Conservation (phyloP, 2,329 filamentous ascomycete genomes). For the Aspergillus luchuensis region DNA sequence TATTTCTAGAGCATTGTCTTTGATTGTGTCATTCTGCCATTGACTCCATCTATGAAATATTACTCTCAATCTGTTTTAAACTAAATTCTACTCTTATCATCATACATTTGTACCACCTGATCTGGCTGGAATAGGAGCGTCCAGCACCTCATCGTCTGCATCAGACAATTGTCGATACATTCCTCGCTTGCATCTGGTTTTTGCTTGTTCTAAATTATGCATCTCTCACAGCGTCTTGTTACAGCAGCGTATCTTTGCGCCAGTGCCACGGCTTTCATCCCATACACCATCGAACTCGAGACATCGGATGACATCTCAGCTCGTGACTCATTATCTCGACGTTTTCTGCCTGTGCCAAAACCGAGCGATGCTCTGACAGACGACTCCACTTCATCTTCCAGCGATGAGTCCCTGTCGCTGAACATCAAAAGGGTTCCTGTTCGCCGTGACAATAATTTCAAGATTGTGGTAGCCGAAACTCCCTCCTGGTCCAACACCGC, state of each 20-base stretch:
- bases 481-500: conserved; percentile 50
- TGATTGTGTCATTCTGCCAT: not conserved
- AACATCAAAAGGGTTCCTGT: conserved; percentile 42
- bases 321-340: conserved; percentile 21
- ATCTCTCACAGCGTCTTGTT: conserved; percentile 40
- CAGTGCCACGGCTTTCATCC: conserved; percentile 47
- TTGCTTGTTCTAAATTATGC: conserved; percentile 34
- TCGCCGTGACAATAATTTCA: conserved; percentile 53
- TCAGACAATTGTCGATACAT: not conserved
- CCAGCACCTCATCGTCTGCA: not conserved
- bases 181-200: not conserved
- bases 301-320: conserved; percentile 19
- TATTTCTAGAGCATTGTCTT: not conserved
- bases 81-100: not conserved
- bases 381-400: conserved; percentile 17
- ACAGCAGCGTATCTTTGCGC: conserved; percentile 34
- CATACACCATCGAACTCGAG: conserved; percentile 36
- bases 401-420: conserved; percentile 30
- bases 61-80: not conserved
- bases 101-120: not conserved
- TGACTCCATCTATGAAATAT: not conserved
- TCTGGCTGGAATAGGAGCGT: not conserved
- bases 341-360: conserved; percentile 38
- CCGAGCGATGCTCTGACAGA: conserved; percentile 22
- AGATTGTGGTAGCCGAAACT: conserved; percentile 43